Evolutionary conservation across 371 early-diverging fungal genomes (phyloP), one percentile per base, ranked within the genome.

Genomic region (Gilbertella persicaria): DNA sequence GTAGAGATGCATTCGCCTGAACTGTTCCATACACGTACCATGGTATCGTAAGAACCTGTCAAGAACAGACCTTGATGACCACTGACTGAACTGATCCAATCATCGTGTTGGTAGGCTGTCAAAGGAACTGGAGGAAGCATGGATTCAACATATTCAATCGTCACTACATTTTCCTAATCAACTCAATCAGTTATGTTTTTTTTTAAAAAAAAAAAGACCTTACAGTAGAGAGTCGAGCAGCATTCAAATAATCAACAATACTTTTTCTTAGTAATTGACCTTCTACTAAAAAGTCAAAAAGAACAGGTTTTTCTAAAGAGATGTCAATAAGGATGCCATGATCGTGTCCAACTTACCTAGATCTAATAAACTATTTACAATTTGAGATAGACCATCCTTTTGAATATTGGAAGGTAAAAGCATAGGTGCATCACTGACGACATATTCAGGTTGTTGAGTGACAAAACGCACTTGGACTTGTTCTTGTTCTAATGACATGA

Each of bases 261-360:
- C 88, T 89, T 3, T 83, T 83, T 64, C 88, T 77, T 48, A 97
- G 79, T 55, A 96, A 86, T 72, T 91, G 84, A 14, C 92, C 94
- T 46, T 94, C 90, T 24, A 93, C 84, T 55, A 97, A 75, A 63
- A 97, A 97, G 58, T 95, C 94, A 66, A 97, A 97, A 13, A 95
- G 93, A 17, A 90, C 69, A 4, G 90, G 91, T 48, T 66, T 84
- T 17, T 90, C 91, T 90, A 67, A 35, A 55, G n/a, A 24, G 36
- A 35, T 30, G 53, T 13, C 39, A 14, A 30, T 40, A 25, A 10
- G 5, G 19, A 16, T 19, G n/a, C 13, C 2, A 55, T 41, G 19
- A 12, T 13, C 9, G 16, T 26, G 20, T 16, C n/a, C 35, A 36
- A 24, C 13, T 30, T 73, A 82, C 82, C 78, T 40, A 64, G 58